These are phyloP conservation scores for Ceratobasidium sp. DNA, from an alignment of 1,284 basidiomycete genomes.

Conservation along the genomic window DNA sequence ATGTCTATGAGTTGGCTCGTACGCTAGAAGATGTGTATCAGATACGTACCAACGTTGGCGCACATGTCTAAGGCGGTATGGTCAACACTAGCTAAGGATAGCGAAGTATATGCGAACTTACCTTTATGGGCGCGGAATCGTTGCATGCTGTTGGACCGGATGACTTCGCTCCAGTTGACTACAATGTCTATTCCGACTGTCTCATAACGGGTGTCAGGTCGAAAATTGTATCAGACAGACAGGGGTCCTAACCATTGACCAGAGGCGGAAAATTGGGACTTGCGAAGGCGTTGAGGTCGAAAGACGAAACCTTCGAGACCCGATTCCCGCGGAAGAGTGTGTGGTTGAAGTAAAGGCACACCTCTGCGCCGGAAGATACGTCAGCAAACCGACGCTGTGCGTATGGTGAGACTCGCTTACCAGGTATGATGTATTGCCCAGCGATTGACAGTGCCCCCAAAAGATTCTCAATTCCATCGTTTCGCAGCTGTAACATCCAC, in stretches of 20 bases:
- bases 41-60: constrained; percentile 73
- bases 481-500: constrained; percentile 63
- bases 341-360: constrained; percentile 89
- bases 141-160: constrained; percentile 78
- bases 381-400: not conserved
- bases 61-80: constrained; percentile 68
- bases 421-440: constrained; percentile 90
- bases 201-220: constrained; percentile 14
- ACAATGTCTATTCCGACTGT: constrained; percentile 88
- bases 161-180: constrained; percentile 86
- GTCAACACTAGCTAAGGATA: constrained; percentile 24
- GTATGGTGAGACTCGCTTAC: constrained; percentile 55
- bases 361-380: constrained; percentile 62
- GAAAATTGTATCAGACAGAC: not conserved
- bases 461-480: constrained; percentile 90
- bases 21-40: not conserved
- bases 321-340: constrained; percentile 84
- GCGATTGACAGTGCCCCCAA: constrained; percentile 89
- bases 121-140: constrained; percentile 85
- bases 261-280: constrained; percentile 88
- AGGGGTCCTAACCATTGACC: constrained; percentile 71
- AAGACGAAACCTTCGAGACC: constrained; percentile 85
- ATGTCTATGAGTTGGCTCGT: constrained; percentile 4
- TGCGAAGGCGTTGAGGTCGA: constrained; percentile 86
- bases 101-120: constrained; percentile 51